Base-by-base conservation (phyloP, 176 grass and related monocot species). In the Triticum monococcum region DNA sequence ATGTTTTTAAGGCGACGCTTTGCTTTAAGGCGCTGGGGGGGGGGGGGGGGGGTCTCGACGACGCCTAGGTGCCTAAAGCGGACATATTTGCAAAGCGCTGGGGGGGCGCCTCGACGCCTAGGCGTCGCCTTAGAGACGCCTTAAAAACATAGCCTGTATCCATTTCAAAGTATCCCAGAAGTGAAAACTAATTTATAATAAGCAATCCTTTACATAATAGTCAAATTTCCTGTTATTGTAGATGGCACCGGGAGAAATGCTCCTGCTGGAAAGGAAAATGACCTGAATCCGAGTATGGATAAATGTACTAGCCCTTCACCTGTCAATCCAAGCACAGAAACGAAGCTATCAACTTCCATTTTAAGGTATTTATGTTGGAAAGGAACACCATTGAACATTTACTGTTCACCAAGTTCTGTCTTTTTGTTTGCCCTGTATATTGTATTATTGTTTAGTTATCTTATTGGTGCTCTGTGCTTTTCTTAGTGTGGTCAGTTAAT, bases 251-350 rank as follows among this genome's bases (percentile, higher is more conserved):
- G 83, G 68, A 92, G 86, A 90, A 92, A 90, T 83, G 86, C 69
- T 50, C 43, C 45, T 86, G 80, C 73, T 87, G 75, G 79, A 74
- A 94, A 94, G 86, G 89, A 94, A 68, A 90, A 83, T 92, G 91
- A 88, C 85, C 41, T 86, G 71, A 92, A 85, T 85, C 81, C 75
- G 68, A 84, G 63, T 36, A 74, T 76, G 72, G 90, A 87, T 54
- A 91, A 92, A 87, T 86, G 71, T 63, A 89, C 80, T 87, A 75
- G 60, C 52, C 81, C 72, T 73, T 67, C 79, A 86, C 60, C 84
- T 41, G 83, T 84, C 62, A 88, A 81, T 77, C 91, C 68, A 38
- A 84, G 81, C 26, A 85, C 87, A 40, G 92, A 88, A 25, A 80
- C 28, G 33, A 96, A 92, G 32, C 69, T 46, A 14, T 68, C 85